Percentiles rank a stretch among this genome's conserved stretches.
These are phyloP conservation scores for Ophiocordyceps sinensis DNA, from an alignment of 2,329 filamentous ascomycete species.

Conservation along the genomic window DNA sequence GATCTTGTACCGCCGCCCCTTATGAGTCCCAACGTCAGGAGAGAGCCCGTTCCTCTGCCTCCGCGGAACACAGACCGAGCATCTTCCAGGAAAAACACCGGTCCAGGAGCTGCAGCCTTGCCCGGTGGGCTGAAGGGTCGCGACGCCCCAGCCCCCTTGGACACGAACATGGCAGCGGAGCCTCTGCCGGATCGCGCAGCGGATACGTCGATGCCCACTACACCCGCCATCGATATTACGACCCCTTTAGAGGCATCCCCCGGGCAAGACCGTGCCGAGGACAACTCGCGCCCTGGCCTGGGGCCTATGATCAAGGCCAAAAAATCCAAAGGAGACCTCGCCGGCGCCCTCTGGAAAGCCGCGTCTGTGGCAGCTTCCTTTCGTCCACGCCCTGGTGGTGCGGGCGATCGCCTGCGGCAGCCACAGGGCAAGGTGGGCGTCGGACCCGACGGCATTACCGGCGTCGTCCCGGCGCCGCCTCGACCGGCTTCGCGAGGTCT, in stretches of 20 bases:
- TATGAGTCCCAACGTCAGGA: conserved; percentile 33
- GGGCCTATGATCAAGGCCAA: conserved; percentile 86
- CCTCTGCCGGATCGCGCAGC: conserved; percentile 7
- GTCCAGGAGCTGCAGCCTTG: conserved; percentile 17
- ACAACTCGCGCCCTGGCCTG: conserved; percentile 53
- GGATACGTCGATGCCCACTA: conserved; percentile 9
- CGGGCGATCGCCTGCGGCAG: conserved; percentile 62
- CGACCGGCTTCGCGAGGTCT: conserved; percentile 26
- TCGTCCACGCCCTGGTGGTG: conserved; percentile 77
- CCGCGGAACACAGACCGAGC: conserved; percentile 37
- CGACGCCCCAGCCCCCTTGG: conserved; percentile 7
- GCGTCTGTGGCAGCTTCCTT: conserved; percentile 44
- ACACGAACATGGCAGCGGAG: conserved; percentile 2
- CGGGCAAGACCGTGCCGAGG: conserved; percentile 6
- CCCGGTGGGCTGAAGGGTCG: conserved; percentile 19
- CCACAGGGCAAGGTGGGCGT: conserved; percentile 42
- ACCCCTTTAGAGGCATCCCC: conserved; percentile 9
- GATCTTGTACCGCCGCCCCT: conserved; percentile 44
- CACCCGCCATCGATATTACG: conserved; percentile 13
- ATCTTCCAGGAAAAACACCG: conserved; percentile 24
- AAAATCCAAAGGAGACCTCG: conserved; percentile 56
- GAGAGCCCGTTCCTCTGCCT: conserved; percentile 29
- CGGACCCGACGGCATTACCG: conserved; percentile 78
- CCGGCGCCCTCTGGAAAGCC: conserved; percentile 65
- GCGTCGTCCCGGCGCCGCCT: conserved; percentile 69